Evolutionary conservation across 768 basidiomycete genomes (phyloP).

Genomic region (Pleurotus pulmonarius): DNA sequence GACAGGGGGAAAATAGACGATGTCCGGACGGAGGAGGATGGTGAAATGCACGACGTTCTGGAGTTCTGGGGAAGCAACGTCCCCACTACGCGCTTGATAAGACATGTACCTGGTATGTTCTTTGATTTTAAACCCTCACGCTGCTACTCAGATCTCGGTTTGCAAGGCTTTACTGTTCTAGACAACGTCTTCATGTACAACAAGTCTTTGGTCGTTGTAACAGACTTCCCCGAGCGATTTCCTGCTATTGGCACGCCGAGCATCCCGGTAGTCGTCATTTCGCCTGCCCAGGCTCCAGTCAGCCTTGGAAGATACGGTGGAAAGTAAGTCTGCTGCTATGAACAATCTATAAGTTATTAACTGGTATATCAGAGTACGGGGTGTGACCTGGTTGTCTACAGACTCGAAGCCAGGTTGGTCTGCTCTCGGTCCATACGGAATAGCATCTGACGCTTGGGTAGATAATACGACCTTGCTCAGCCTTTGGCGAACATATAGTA

Average conservation of each 20-base stretch:
- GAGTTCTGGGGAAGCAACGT: conserved; percentile 51
- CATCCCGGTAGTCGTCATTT: conserved; percentile 51
- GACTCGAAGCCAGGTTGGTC: conserved; percentile 49
- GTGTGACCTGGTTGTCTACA: conserved; percentile 64
- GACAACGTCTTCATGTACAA: conserved; percentile 78
- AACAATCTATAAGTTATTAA: not conserved
- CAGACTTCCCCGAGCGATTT: conserved; percentile 58
- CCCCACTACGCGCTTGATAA: conserved; percentile 53
- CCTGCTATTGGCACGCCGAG: conserved; percentile 52
- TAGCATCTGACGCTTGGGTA: conserved; percentile 12
- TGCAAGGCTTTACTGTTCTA: conserved; percentile 75
- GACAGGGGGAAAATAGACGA: conserved; percentile 25
- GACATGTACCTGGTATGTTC: conserved; percentile 61
- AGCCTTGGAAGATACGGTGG: conserved; percentile 51
- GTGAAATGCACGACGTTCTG: conserved; percentile 51
- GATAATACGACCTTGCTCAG: conserved; percentile 74
- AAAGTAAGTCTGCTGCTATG: conserved; percentile 31
- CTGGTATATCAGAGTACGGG: conserved; percentile 46
- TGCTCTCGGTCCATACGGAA: not conserved
- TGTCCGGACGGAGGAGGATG: conserved; percentile 20
- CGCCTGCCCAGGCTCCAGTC: conserved; percentile 42
- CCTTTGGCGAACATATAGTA: conserved; percentile 73
- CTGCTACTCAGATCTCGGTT: not conserved
- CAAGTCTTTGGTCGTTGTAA: conserved; percentile 71
- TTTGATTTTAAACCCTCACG: not conserved